A percentile compares a stretch with the other conserved stretches of the same genome.
These are phyloP conservation scores for Arthroderma uncinatum DNA, from an alignment of 2,329 filamentous ascomycete species.

Conservation along the genomic window DNA sequence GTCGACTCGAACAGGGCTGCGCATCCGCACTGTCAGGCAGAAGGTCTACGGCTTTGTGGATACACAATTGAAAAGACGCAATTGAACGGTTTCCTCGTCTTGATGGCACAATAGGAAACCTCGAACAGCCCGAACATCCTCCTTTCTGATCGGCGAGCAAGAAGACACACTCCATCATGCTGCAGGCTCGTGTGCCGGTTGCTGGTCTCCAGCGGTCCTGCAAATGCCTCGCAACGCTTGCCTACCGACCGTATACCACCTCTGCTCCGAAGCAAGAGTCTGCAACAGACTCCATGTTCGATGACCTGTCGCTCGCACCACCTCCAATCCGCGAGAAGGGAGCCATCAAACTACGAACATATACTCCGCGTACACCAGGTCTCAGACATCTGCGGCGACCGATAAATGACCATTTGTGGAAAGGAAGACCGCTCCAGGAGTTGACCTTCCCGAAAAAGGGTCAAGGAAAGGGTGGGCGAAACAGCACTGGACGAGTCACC, in stretches of 20 bases:
- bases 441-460: constrained; percentile 90
- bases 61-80: background rate
- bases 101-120: background rate
- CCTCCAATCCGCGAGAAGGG: constrained; percentile 34
- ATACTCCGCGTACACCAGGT: constrained; percentile 88
- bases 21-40: background rate
- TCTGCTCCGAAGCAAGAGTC: constrained; percentile 27
- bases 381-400: constrained; percentile 81
- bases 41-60: background rate
- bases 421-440: constrained; percentile 68
- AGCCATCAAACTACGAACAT: constrained; percentile 57
- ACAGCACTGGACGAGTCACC: constrained; percentile 73
- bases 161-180: constrained; percentile 37
- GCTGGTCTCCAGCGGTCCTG: constrained; percentile 40
- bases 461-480: constrained; percentile 83
- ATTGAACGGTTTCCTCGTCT: background rate
- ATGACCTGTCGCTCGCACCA: constrained; percentile 32
- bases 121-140: background rate
- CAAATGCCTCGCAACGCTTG: constrained; percentile 35
- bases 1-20: background rate
- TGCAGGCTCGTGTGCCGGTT: constrained; percentile 54
- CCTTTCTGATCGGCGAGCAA: background rate
- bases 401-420: constrained; percentile 95
- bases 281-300: constrained; percentile 9
- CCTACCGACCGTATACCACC: constrained; percentile 44